Conservation (phyloP, 2,329 filamentous ascomycete species). For the Alternaria triticina region DNA sequence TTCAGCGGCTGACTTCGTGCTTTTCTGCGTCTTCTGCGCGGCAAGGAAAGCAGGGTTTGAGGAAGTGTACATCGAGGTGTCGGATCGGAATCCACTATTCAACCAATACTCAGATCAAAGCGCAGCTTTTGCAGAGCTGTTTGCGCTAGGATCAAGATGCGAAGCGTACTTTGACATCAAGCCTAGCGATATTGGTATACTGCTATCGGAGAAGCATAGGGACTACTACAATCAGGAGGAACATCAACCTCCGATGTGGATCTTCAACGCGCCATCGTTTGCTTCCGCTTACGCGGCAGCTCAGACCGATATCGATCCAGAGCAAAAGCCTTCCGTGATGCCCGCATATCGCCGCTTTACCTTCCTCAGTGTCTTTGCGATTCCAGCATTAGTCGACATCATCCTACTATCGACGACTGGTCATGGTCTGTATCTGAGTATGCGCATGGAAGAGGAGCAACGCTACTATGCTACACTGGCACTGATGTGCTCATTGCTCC, state of each 20-base stretch:
- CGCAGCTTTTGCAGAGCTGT: slow-evolving; percentile 68
- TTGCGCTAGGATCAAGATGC: slow-evolving; percentile 68
- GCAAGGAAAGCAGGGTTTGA: slow-evolving; percentile 64
- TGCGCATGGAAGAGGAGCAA: slow-evolving; percentile 59
- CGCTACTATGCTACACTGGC: slow-evolving; percentile 63
- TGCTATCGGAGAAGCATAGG: slow-evolving; percentile 49
- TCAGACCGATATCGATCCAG: slow-evolving; percentile 60
- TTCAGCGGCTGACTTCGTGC: slow-evolving; percentile 59
- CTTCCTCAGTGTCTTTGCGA: slow-evolving; percentile 66
- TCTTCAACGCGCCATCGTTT: slow-evolving; percentile 57
- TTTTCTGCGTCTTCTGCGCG: slow-evolving; percentile 64
- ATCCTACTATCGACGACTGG: slow-evolving; percentile 64
- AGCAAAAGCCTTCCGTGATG: slow-evolving; percentile 53
- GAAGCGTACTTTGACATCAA: slow-evolving; percentile 66
- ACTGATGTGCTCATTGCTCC: slow-evolving; percentile 63
- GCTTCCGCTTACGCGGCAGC: slow-evolving; percentile 60
- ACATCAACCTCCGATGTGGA: slow-evolving; percentile 58
- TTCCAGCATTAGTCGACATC: slow-evolving; percentile 67
- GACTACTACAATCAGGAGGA: slow-evolving; percentile 50
- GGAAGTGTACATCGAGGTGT: slow-evolving; percentile 68
- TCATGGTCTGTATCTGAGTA: slow-evolving; percentile 66
- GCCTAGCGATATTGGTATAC: slow-evolving; percentile 44
- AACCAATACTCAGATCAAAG: slow-evolving; percentile 68
- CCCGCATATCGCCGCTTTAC: slow-evolving; percentile 60
- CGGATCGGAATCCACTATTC: slow-evolving; percentile 67